Evolutionary conservation across 1,139 yeast species (phyloP).

Genomic region (Williopsis jadinii): DNA sequence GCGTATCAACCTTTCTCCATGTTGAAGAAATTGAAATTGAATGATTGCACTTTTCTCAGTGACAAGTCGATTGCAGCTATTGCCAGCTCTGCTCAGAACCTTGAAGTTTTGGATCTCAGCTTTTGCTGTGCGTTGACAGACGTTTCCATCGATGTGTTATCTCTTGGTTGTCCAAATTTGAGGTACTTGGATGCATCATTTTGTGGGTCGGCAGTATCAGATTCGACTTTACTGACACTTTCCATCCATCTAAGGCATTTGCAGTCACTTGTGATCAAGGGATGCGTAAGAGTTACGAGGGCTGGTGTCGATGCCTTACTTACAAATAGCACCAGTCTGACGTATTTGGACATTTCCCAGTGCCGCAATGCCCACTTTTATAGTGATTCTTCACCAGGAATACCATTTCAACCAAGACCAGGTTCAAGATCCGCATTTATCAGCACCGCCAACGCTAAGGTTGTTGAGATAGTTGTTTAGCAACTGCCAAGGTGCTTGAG

Average conservation of each 20-base stretch:
- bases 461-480: constrained; percentile 44
- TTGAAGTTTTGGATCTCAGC: constrained; percentile 52
- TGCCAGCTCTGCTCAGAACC: constrained; percentile 52
- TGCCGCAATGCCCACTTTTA: constrained; percentile 55
- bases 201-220: constrained; percentile 78
- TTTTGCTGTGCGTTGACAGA: constrained; percentile 75
- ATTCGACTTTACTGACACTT: constrained; percentile 56
- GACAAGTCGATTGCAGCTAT: constrained; percentile 58
- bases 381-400: constrained; percentile 53
- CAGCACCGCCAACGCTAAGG: constrained; percentile 45
- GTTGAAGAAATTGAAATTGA: constrained; percentile 44
- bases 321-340: constrained; percentile 48
- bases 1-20: constrained; percentile 46
- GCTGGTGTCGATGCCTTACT: constrained; percentile 65
- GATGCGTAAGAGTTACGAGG: constrained; percentile 69
- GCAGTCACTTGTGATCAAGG: constrained; percentile 46
- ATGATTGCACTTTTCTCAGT: constrained; percentile 68
- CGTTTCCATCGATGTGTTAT: constrained; percentile 55
- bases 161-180: constrained; percentile 56
- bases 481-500: no score
- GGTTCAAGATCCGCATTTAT: constrained; percentile 52
- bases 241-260: constrained; percentile 47
- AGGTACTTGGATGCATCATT: constrained; percentile 53
- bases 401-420: constrained; percentile 41
- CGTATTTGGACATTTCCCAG: constrained; percentile 55